These are phyloP conservation scores for Coemansia sp. DNA, from an alignment of 192 early-diverging fungal species.

Conservation along the genomic window DNA sequence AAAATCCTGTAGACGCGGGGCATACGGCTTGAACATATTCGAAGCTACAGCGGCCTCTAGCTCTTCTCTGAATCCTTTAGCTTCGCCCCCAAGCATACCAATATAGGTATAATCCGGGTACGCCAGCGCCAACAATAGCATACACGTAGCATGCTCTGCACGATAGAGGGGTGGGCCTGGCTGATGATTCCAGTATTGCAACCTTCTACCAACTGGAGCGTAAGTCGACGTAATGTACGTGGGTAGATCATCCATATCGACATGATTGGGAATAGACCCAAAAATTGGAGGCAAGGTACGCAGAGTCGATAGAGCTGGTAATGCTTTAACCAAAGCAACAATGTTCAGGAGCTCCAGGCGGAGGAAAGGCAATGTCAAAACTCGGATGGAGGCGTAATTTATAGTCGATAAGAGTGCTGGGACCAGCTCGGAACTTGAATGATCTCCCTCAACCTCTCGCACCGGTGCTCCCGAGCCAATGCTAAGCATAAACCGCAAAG, in stretches of 20 bases:
- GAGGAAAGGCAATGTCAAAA: not conserved
- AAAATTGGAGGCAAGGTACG: no score
- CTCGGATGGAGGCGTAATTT: not conserved
- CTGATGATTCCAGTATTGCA: not conserved
- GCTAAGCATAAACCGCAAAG: not conserved
- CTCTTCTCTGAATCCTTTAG: not conserved
- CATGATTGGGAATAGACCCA: not conserved
- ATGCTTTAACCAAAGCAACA: not conserved
- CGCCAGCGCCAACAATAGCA: not conserved
- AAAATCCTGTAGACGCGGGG: not conserved
- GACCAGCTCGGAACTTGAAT: not conserved
- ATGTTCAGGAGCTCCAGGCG: not conserved
- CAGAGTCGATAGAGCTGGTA: not conserved
- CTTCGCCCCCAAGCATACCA: not conserved
- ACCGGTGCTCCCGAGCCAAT: not conserved
- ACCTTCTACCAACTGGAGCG: not conserved
- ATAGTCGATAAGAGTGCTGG: not conserved
- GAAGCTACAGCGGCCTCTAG: not conserved
- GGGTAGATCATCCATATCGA: not conserved
- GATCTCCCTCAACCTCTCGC: not conserved
- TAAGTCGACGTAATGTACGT: not conserved
- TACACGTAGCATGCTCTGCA: not conserved
- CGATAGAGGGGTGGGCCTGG: no score
- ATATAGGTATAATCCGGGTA: not conserved
- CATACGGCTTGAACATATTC: not conserved